phyloP scores from a whole-genome alignment of 2,329 filamentous ascomycete species.

The Tolypocladium ophioglossoides region DNA sequence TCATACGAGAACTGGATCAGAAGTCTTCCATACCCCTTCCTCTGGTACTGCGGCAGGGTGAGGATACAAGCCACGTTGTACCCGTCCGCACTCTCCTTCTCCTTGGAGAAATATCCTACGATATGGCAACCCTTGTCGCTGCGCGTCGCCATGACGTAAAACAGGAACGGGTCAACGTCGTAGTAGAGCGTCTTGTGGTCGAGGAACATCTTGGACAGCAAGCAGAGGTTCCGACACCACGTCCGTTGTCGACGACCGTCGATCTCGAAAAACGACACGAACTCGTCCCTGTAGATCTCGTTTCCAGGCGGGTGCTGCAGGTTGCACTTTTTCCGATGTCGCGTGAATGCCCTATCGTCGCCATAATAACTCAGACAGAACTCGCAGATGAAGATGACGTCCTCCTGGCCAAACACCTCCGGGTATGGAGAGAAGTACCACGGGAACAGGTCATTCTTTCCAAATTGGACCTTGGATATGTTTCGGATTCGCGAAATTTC shows the following conservation, averaged over 20 bases:
- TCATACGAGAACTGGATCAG: constrained; percentile 98
- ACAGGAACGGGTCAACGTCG: constrained; percentile 97
- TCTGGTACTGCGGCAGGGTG: constrained; percentile 90
- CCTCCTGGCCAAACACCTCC: constrained; percentile 74
- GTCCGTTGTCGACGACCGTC: constrained; percentile 89
- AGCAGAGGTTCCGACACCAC: constrained; percentile 92
- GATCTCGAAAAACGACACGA: constrained; percentile 94
- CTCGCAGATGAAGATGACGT: constrained; percentile 93
- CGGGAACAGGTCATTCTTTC: constrained; percentile 80
- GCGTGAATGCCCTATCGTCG: constrained; percentile 67
- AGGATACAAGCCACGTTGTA: constrained; percentile 99
- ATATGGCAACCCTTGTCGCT: constrained; percentile 87
- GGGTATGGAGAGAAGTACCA: constrained; percentile 99
- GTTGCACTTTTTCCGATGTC: constrained; percentile 84
- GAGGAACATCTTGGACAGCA: constrained; percentile 91
- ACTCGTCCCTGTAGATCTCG: constrained; percentile 93
- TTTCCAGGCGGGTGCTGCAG: constrained; percentile 91
- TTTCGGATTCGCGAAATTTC: constrained; percentile 95
- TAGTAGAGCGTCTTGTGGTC: constrained; percentile 99
- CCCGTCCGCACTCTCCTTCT: constrained; percentile 92
- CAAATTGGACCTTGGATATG: constrained; percentile 89
- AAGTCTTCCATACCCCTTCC: constrained; percentile 85
- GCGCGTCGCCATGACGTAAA: constrained; percentile 92
- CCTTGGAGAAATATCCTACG: constrained; percentile 99
- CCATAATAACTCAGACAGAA: constrained; percentile 92